Conservation (phyloP, 2,329 filamentous ascomycete genomes). For the Fusarium albidum region DNA sequence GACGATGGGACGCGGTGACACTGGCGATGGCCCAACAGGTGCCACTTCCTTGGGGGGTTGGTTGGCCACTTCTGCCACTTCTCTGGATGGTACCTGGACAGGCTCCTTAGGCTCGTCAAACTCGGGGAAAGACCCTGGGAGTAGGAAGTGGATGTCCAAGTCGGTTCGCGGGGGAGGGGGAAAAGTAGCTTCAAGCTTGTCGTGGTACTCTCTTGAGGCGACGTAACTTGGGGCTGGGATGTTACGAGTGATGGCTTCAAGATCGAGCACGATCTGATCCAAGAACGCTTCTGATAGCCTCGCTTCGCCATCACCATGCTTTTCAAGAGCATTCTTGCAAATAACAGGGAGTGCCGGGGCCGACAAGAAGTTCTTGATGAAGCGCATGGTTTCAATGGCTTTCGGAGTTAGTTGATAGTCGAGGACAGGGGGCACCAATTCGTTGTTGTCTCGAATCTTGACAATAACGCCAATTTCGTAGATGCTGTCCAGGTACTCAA, state of each 20-base stretch:
- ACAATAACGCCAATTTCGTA: conserved; percentile 42
- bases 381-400: conserved; percentile 25
- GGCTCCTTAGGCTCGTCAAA: conserved; percentile 25
- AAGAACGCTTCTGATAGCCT: conserved; percentile 37
- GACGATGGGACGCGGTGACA: conserved; percentile 13
- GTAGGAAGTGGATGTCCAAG: conserved; percentile 18
- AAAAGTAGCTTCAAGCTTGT: conserved; percentile 34
- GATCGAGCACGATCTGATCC: conserved; percentile 40
- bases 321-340: conserved; percentile 37
- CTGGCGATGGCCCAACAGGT: background rate
- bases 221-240: conserved; percentile 44
- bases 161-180: conserved; percentile 27
- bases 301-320: conserved; percentile 10
- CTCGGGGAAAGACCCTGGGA: conserved; percentile 42
- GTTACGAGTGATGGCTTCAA: conserved; percentile 40
- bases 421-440: conserved; percentile 34
- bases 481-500: conserved; percentile 34
- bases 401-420: conserved; percentile 32
- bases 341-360: conserved; percentile 37
- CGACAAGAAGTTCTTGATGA: conserved; percentile 39
- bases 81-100: background rate
- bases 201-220: conserved; percentile 35
- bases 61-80: background rate
- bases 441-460: conserved; percentile 36
- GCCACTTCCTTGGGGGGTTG: background rate